A percentile compares a stretch with the other conserved stretches of the same genome.
phyloP scores from a whole-genome alignment of 805 yeast species.

The Lachancea nothofagi region DNA sequence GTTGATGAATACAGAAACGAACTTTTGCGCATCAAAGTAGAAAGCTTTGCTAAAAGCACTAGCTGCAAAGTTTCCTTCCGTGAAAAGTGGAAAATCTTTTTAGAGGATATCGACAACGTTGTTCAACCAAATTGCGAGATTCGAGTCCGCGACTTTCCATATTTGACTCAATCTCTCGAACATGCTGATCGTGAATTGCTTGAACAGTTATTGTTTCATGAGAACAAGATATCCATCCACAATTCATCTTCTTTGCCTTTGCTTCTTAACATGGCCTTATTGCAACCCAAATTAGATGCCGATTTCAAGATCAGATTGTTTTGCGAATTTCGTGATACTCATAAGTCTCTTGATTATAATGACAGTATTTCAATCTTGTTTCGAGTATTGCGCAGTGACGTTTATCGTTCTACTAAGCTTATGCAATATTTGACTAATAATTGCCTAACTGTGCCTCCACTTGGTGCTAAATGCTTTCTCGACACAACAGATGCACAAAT shows the following conservation, averaged over 20 bases:
- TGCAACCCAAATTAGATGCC: slow-evolving; percentile 11
- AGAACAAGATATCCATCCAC: slow-evolving; percentile 14
- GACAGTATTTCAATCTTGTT: slow-evolving; percentile 6
- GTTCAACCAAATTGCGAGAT: slow-evolving; percentile 12
- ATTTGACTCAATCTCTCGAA: slow-evolving; percentile 16
- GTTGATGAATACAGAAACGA: slow-evolving; percentile 15
- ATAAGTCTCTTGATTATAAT: slow-evolving; percentile 4
- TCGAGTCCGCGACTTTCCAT: slow-evolving; percentile 27
- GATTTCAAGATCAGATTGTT: slow-evolving; percentile 8
- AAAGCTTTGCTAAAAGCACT: slow-evolving; percentile 28
- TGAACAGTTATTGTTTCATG: slow-evolving; percentile 17
- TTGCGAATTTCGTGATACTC: slow-evolving; percentile 1
- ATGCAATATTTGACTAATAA: slow-evolving; percentile 5
- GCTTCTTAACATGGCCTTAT: slow-evolving; percentile 23
- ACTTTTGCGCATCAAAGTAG: slow-evolving; percentile 23
- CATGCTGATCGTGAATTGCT: slow-evolving; percentile 10
- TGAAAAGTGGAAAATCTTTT: slow-evolving; percentile 32
- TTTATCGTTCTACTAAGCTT: slow-evolving; percentile 5
- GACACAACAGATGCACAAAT: background rate
- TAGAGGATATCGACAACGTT: slow-evolving; percentile 25
- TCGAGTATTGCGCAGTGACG: background rate
- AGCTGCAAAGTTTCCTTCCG: slow-evolving; percentile 16
- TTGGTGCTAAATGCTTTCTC: slow-evolving; percentile 6
- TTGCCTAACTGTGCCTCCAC: background rate
- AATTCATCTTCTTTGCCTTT: slow-evolving; percentile 23